Conservation (phyloP, 2,329 filamentous ascomycete genomes). For the Xylariales sp. region DNA sequence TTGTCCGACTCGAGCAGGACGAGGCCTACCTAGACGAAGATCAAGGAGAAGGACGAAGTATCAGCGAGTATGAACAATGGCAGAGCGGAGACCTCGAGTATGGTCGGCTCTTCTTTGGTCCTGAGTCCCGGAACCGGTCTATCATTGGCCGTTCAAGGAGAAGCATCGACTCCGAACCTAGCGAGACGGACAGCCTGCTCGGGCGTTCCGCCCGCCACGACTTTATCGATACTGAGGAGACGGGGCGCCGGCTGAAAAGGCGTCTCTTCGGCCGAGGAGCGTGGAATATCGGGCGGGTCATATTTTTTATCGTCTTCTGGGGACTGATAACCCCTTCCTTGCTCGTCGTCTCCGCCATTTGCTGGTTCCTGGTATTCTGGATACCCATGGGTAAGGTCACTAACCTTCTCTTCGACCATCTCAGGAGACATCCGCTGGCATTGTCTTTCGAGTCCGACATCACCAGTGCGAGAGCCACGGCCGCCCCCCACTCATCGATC, state of each 20-base stretch:
- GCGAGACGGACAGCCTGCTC: constrained; percentile 90
- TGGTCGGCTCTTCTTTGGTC: constrained; percentile 94
- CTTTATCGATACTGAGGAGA: constrained; percentile 50
- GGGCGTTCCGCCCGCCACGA: constrained; percentile 69
- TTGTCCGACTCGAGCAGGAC: constrained; percentile 91
- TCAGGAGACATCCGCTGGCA: constrained; percentile 91
- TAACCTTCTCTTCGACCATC: constrained; percentile 87
- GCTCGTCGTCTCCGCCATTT: constrained; percentile 85
- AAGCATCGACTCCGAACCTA: constrained; percentile 85
- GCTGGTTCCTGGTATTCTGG: constrained; percentile 97
- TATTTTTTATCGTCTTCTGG: constrained; percentile 98
- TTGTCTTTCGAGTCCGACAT: constrained; percentile 92
- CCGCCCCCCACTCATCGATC: constrained; percentile 83
- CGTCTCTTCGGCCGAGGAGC: constrained; percentile 93
- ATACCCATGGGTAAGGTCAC: constrained; percentile 99
- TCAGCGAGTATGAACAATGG: constrained; percentile 99
- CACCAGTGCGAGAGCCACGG: constrained; percentile 75
- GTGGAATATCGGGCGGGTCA: constrained; percentile 93
- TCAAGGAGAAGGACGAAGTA: constrained; percentile 93
- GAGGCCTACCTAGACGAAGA: constrained; percentile 96
- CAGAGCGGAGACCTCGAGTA: constrained; percentile 97
- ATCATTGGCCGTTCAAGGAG: constrained; percentile 87
- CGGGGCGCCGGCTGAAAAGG: constrained; percentile 71
- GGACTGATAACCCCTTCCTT: constrained; percentile 87
- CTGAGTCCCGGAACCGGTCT: constrained; percentile 75